Base-by-base conservation (phyloP, 2,329 filamentous ascomycete genomes). In the Cladobotryum protrusum region DNA sequence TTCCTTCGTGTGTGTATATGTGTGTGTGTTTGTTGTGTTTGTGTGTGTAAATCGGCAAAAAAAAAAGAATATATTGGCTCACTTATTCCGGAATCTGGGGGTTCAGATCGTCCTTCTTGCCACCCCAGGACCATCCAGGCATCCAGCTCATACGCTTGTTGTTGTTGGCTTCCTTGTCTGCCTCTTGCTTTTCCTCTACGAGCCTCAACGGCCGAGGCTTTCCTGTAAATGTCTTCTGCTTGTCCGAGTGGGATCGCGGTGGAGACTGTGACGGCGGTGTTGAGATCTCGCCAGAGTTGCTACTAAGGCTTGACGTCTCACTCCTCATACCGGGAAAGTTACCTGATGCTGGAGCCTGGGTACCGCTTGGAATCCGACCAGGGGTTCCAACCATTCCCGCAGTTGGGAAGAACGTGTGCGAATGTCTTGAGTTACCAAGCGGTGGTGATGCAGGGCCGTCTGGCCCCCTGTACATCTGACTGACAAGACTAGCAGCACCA, bases 191-290 rank as follows among this genome's bases (percentile, higher is more conserved):
- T 70, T 95, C 89, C 68, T 93, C 87, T 43, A 97, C 90, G 29
- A 99, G 76, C 14, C 92, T 79, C 56, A 99, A 73, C 6, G 92
- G 92, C 34, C 91, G 80, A 52, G 95, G 83, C 68, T 93, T 93
- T 41, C 79, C 79, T 49, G 80, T 70, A 55, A 79, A 81, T 2
- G 77, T 81, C 35, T 76, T 80, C 52, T 73, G 72, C 65, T 81
- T 79, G 61, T 83, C 76, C 52, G 68, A 67, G 53, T 75, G 70
- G 24, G 68, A 67, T 43, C 66, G 65, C 11, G 81, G 73, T 14
- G 81, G 81, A 24, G 79, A 80, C 69, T 83, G 69, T 45, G 68
- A 74, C 42, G 67, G 71, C 42, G 67, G 69, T 41, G 71, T 74
- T n/a, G 67, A 69, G 48, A 71, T 62, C 19, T 74, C 72, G 17